A percentile compares a stretch with the other conserved stretches of the same genome.
Conservation (phyloP, 2,329 filamentous ascomycete species). For the Neopestalotiopsis sp. region DNA sequence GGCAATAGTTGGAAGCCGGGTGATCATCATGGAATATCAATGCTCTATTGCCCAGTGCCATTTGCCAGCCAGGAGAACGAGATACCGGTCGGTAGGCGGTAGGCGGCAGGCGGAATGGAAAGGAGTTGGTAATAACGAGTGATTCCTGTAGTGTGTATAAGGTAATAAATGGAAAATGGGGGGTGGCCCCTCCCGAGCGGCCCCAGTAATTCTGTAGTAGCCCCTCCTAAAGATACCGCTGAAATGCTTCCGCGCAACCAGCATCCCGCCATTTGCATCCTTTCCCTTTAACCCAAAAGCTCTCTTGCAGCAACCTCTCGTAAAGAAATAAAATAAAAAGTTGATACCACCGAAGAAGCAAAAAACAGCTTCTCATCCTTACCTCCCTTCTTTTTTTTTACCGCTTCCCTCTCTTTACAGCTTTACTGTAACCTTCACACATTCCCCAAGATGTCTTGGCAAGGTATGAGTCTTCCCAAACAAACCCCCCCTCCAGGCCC, state of each 20-base stretch:
- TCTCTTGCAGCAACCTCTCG: background rate
- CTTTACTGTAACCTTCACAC: slow-evolving; percentile 19
- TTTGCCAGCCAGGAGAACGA: background rate
- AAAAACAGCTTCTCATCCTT: background rate
- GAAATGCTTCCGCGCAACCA: slow-evolving; percentile 2
- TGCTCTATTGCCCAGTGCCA: background rate
- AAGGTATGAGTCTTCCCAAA: slow-evolving; percentile 58
- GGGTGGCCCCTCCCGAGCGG: background rate
- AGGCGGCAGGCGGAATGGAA: background rate
- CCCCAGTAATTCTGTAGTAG: slow-evolving; percentile 10
- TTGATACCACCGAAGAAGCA: background rate
- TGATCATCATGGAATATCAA: background rate
- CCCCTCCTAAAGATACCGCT: slow-evolving; percentile 17
- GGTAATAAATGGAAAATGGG: background rate
- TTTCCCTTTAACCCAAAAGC: slow-evolving; percentile 9
- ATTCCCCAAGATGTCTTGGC: slow-evolving; percentile 67
- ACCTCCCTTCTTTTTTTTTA: slow-evolving; percentile 15
- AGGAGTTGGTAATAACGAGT: background rate
- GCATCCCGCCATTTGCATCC: slow-evolving; percentile 17
- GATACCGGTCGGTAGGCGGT: background rate
- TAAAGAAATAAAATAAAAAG: slow-evolving; percentile 6
- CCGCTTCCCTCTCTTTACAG: background rate
- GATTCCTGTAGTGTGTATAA: background rate
- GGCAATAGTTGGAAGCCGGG: slow-evolving; percentile 6
- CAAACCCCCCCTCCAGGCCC: slow-evolving; percentile 13